Evolutionary conservation across 2,329 filamentous ascomycete species (phyloP).

Genomic region (Talaromyces rugulosus): DNA sequence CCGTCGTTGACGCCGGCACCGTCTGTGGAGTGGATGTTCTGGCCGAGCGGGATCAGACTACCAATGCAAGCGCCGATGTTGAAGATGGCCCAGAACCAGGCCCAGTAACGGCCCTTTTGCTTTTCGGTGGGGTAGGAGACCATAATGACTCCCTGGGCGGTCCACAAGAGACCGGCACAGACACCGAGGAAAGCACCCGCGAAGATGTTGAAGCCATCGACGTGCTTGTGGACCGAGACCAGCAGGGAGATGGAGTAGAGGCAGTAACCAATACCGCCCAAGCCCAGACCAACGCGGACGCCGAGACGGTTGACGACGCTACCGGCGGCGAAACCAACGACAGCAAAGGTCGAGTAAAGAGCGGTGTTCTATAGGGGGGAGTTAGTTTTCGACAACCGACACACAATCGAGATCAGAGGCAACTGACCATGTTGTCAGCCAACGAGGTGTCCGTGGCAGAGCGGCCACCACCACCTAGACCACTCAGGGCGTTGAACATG

Average conservation of each 20-base stretch:
- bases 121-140: conserved; percentile 75
- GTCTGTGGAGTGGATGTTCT: conserved; percentile 13
- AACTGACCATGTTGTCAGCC: conserved; percentile 48
- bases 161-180: conserved; percentile 38
- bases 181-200: conserved; percentile 36
- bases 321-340: conserved; percentile 54
- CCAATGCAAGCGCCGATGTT: conserved; percentile 81
- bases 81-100: conserved; percentile 86
- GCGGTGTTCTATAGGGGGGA: conserved; percentile 44
- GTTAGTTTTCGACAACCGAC: neutral
- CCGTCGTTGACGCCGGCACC: conserved; percentile 44
- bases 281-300: conserved; percentile 24
- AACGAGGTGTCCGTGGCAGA: conserved; percentile 40
- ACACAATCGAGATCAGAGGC: neutral
- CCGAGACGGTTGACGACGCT: conserved; percentile 27
- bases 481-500: conserved; percentile 61
- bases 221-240: conserved; percentile 37
- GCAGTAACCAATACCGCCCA: conserved; percentile 30
- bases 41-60: conserved; percentile 39
- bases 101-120: conserved; percentile 76
- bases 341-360: conserved; percentile 61
- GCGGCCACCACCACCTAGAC: conserved; percentile 58
- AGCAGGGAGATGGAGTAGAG: conserved; percentile 36
- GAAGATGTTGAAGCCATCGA: conserved; percentile 36
- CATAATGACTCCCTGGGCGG: conserved; percentile 38